These are phyloP conservation scores for Centrapalus pauciflorus DNA, from an alignment of 129 eudicot species.

Conservation along the genomic window DNA sequence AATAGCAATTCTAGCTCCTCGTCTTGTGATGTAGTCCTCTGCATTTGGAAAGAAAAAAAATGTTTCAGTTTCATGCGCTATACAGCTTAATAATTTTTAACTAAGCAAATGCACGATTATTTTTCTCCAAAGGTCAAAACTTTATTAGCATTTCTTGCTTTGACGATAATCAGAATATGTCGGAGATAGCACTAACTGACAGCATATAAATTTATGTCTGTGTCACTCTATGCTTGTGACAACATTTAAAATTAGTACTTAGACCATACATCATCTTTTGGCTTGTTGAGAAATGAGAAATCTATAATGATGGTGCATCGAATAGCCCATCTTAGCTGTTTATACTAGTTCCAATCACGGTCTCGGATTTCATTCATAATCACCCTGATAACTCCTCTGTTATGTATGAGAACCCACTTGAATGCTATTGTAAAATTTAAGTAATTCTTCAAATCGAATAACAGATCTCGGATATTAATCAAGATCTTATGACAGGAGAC, in stretches of 20 bases:
- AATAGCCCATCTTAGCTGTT: no score
- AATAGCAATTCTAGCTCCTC: slow-evolving; percentile 84
- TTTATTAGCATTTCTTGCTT: not conserved
- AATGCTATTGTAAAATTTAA: no score
- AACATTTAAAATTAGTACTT: no score
- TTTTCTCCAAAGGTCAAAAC: not conserved
- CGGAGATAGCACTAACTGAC: not conserved
- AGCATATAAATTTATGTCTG: no score
- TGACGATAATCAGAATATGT: no score
- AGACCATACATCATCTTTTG: no score
- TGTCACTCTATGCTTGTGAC: no score
- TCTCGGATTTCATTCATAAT: no score
- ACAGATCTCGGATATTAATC: not conserved
- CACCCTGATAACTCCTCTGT: no score
- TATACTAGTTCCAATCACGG: no score
- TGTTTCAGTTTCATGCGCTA: not conserved
- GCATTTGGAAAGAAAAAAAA: slow-evolving; percentile 2
- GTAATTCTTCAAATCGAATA: not conserved
- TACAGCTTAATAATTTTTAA: not conserved
- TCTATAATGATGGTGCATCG: no score
- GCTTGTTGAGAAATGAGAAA: no score
- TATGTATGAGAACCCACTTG: not conserved
- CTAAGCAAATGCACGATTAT: not conserved
- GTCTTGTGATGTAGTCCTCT: slow-evolving; percentile 76
- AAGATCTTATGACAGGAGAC: not conserved